These are phyloP conservation scores for Lycium ferocissimum DNA, from an alignment of 257 asterid species.

Conservation along the genomic window DNA sequence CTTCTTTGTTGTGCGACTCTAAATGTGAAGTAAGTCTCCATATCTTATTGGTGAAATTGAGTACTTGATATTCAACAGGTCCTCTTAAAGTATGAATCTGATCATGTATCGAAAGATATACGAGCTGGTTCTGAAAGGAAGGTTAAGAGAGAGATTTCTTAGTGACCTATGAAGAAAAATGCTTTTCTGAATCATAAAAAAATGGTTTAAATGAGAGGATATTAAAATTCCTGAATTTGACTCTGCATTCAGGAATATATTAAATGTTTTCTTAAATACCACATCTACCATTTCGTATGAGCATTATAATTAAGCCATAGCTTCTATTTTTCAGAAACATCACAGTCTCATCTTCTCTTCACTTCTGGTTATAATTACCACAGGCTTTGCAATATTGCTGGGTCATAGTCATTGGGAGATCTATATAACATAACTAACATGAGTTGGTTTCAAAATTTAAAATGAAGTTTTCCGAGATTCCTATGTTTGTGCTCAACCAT, in stretches of 20 bases:
- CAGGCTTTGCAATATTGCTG: background rate
- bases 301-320: background rate
- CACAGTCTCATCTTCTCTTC: background rate
- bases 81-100: background rate
- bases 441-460: background rate
- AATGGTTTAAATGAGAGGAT: background rate
- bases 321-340: background rate
- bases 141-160: background rate
- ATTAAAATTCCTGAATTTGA: slow-evolving; percentile 12
- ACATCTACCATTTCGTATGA: background rate
- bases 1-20: background rate
- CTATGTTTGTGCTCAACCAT: background rate
- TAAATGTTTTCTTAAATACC: background rate
- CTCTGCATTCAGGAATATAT: background rate
- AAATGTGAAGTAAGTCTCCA: background rate
- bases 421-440: background rate
- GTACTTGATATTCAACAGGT: background rate
- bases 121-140: background rate
- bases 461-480: slow-evolving; percentile 13
- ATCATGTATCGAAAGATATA: background rate
- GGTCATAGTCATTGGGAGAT: background rate
- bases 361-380: background rate
- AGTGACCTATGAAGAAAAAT: background rate
- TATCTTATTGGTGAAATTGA: slow-evolving; percentile 2
- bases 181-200: background rate